Base-by-base conservation (phyloP, 2,329 filamentous ascomycete genomes). In the Calonectria fujianensis region DNA sequence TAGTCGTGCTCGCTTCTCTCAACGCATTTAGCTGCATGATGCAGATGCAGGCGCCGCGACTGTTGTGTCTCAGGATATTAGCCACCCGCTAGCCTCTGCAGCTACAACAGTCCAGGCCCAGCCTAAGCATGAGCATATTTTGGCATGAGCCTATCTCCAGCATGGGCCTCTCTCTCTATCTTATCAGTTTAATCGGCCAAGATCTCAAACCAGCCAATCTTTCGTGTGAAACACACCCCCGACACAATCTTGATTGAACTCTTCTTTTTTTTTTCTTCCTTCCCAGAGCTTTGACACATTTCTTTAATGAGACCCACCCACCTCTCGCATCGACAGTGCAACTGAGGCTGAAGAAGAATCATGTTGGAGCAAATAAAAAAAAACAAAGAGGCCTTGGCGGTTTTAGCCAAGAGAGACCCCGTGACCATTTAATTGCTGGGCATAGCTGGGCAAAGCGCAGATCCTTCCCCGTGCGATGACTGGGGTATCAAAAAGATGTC, bases 361-460 rank as follows among this genome's bases (percentile, higher is more conserved):
- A 20, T 39, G n/a, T 61, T 27, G 35, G 7, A 63, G 41, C 2
- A 24, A 13, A 48, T 5, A 24, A 24, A 24, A 24, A 48, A 48
- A 41, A 24, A 24, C 24, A 24, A 2, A 24, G 24, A 24, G 24
- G 57, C 4, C 57, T 63, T 63, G 57, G 57, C 57, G 27, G 57
- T 63, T 63, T 63, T 63, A 63, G 35, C 57, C 57, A 63, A 63
- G 57, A 63, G 35, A 41, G 57, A 63, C 57, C 57, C 57, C 57
- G 57, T 63, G 57, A 63, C 57, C 32, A 41, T 16, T 63, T 31
- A 63, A 41, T 63, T 41, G n/a, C 57, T 63, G 37, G 57, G 57
- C 57, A 41, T 29, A 63, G n/a, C 35, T 41, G 31, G 57, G 35
- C 57, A 63, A 41, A 63, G 57, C 37, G 57, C 57, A 63, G 57